phyloP scores from a whole-genome alignment of 371 early-diverging fungal genomes.

The Mortierella sp. region DNA sequence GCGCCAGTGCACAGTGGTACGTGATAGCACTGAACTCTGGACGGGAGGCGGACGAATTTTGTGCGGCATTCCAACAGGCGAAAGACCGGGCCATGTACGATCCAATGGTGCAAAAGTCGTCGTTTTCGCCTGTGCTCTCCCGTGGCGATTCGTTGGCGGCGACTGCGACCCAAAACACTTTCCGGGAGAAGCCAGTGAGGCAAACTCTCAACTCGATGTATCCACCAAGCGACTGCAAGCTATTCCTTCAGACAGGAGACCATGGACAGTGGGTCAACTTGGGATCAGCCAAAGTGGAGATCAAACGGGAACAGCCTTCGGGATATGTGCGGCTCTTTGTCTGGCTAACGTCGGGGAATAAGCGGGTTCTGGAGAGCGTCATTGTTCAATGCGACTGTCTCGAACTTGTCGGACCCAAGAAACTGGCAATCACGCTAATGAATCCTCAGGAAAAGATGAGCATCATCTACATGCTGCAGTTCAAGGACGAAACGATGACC shows the following conservation, averaged over 20 bases:
- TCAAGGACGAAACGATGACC: constrained; percentile 47
- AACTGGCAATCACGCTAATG: constrained; percentile 48
- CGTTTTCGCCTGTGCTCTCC: constrained; percentile 32
- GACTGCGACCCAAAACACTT: constrained; percentile 17
- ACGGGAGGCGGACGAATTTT: constrained; percentile 50
- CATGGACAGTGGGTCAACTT: constrained; percentile 52
- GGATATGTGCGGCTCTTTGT: constrained; percentile 50
- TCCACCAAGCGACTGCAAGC: constrained; percentile 48
- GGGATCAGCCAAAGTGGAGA: constrained; percentile 39
- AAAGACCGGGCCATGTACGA: constrained; percentile 55
- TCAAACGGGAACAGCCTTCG: constrained; percentile 50
- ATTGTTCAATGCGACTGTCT: constrained; percentile 52
- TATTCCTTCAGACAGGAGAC: constrained; percentile 52
- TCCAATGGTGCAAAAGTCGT: constrained; percentile 45
- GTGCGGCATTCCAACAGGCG: constrained; percentile 44
- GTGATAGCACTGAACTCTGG: constrained; percentile 40
- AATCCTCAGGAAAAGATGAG: constrained; percentile 55
- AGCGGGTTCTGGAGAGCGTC: constrained; percentile 47
- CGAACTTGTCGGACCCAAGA: constrained; percentile 52
- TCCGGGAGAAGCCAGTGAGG: constrained; percentile 28
- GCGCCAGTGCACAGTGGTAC: constrained; percentile 50
- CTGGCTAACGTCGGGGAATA: constrained; percentile 25
- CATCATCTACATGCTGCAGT: constrained; percentile 54
- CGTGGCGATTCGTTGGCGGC: constrained; percentile 49
- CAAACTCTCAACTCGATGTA: constrained; percentile 43